These are phyloP conservation scores for Colletotrichum cordylinicola DNA, from an alignment of 2,329 filamentous ascomycete species.

Conservation along the genomic window DNA sequence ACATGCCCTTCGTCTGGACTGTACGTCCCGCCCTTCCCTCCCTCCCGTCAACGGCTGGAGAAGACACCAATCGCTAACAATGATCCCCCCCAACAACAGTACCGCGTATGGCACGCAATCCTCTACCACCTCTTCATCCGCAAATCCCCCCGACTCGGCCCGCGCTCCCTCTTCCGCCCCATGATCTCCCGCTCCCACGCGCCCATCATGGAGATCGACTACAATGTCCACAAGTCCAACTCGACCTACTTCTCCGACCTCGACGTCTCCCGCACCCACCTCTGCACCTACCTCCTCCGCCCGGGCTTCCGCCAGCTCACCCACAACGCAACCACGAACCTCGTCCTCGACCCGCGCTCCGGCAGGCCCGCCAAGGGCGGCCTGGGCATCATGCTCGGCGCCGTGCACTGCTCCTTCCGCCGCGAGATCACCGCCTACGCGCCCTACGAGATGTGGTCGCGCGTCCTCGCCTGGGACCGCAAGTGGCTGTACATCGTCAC, in stretches of 20 bases:
- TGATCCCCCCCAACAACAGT: constrained; percentile 36
- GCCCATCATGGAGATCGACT: constrained; percentile 80
- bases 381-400: constrained; percentile 72
- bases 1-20: constrained; percentile 77
- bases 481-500: constrained; percentile 83
- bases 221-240: constrained; percentile 85
- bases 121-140: constrained; percentile 58
- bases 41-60: not conserved
- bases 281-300: constrained; percentile 73
- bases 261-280: constrained; percentile 81
- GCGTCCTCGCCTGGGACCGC: constrained; percentile 76
- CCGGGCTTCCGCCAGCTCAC: constrained; percentile 60
- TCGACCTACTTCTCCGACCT: constrained; percentile 88
- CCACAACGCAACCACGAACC: constrained; percentile 51
- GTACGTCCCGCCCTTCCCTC: constrained; percentile 50
- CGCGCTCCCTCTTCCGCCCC: constrained; percentile 75
- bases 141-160: constrained; percentile 53
- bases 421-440: constrained; percentile 74
- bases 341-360: constrained; percentile 56
- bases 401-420: constrained; percentile 76
- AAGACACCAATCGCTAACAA: not conserved
- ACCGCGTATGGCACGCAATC: constrained; percentile 64
- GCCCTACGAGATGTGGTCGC: constrained; percentile 75
- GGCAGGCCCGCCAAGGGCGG: constrained; percentile 56
- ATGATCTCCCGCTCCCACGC: constrained; percentile 71